A percentile compares a stretch with the other conserved stretches of the same genome.
Evolutionary conservation across 2,329 filamentous ascomycete species (phyloP).

Genomic region (Zymoseptoria pseudotritici): DNA sequence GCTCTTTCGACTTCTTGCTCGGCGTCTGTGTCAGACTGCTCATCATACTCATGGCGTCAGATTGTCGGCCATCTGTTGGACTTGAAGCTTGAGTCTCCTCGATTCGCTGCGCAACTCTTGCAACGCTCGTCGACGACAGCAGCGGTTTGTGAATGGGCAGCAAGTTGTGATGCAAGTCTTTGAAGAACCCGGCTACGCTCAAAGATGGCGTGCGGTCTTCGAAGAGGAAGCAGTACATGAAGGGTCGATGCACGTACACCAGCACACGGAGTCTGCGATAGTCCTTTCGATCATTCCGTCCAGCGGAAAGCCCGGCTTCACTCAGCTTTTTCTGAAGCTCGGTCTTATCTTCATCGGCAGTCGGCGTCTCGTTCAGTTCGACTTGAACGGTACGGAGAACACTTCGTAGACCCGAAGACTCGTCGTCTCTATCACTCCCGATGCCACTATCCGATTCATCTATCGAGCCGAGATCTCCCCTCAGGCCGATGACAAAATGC

Average conservation of each 20-base stretch:
- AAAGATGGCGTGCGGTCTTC: conserved; percentile 51
- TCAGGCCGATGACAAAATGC: conserved; percentile 61
- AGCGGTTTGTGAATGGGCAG: conserved; percentile 40
- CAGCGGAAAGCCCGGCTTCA: conserved; percentile 11
- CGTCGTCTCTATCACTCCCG: conserved; percentile 24
- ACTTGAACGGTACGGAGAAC: conserved; percentile 60
- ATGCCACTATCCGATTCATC: conserved; percentile 30
- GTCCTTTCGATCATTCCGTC: conserved; percentile 9
- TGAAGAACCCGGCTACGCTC: conserved; percentile 38
- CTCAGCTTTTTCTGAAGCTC: conserved; percentile 14
- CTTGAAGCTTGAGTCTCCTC: conserved; percentile 28
- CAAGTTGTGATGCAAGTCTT: conserved; percentile 46
- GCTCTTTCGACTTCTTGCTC: conserved; percentile 2
- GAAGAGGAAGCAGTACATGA: conserved; percentile 72
- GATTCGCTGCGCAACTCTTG: conserved; percentile 37
- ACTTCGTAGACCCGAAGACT: conserved; percentile 41
- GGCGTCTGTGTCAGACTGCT: conserved; percentile 25
- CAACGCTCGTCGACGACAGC: conserved; percentile 35
- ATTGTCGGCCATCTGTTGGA: conserved; percentile 19
- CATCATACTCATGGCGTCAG: conserved; percentile 1
- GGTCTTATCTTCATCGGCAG: conserved; percentile 3
- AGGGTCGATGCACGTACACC: conserved; percentile 65
- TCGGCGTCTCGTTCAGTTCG: conserved; percentile 33
- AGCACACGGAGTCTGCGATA: conserved; percentile 52
- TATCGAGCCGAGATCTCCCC: conserved; percentile 53